These are phyloP conservation scores for Sphaerobolus stellatus DNA, from an alignment of 1,284 basidiomycete species.

Conservation along the genomic window DNA sequence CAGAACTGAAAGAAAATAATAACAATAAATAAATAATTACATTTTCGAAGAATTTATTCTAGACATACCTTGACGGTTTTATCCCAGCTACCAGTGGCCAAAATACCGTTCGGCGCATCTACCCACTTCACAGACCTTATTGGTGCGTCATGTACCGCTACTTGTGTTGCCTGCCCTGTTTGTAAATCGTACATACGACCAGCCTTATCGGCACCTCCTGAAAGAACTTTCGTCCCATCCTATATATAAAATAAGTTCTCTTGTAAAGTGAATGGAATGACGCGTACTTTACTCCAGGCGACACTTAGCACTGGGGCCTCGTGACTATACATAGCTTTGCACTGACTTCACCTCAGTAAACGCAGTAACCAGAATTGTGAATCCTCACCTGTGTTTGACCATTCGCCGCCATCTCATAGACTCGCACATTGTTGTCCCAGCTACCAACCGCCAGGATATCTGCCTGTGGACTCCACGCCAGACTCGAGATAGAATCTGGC, in stretches of 20 bases:
- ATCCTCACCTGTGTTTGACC: constrained; percentile 56
- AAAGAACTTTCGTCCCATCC: constrained; percentile 82
- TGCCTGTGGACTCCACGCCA: constrained; percentile 63
- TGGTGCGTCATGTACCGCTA: constrained; percentile 84
- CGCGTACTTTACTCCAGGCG: constrained; percentile 73
- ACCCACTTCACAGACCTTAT: constrained; percentile 78
- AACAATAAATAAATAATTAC: not conserved
- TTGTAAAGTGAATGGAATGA: not conserved
- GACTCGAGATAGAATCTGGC: constrained; percentile 68
- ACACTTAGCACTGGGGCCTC: constrained; percentile 81
- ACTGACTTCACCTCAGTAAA: constrained; percentile 40
- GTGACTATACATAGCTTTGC: constrained; percentile 83
- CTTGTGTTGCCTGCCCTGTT: constrained; percentile 69
- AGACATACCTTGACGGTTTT: constrained; percentile 75
- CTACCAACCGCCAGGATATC: constrained; percentile 75
- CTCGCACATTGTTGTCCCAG: constrained; percentile 77
- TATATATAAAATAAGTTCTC: constrained; percentile 23
- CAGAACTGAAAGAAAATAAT: constrained; percentile 40
- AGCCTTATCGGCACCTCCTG: constrained; percentile 85
- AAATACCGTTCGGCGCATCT: constrained; percentile 66
- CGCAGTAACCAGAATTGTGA: constrained; percentile 46
- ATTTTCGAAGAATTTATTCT: constrained; percentile 13
- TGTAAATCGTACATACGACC: constrained; percentile 79
- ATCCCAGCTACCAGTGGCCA: constrained; percentile 91
- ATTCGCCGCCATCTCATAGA: constrained; percentile 57